A percentile compares a stretch with the other conserved stretches of the same genome.
Evolutionary conservation across 225 moss, liverwort and hornwort species (phyloP).

Genomic region (Ulota crispa): DNA sequence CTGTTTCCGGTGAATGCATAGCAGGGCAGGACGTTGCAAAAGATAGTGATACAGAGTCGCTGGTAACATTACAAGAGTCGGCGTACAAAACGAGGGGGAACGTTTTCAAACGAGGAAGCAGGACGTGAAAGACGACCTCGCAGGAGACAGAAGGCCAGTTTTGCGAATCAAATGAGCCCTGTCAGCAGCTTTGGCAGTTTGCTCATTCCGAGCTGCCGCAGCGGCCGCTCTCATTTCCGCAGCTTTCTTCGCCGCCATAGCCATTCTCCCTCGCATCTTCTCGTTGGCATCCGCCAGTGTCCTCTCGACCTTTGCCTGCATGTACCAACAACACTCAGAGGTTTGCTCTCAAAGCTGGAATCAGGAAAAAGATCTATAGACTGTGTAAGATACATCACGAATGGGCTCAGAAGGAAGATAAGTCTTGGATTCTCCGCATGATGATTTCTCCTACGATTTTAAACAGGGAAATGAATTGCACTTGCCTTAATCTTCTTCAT

Average conservation of each 20-base stretch:
- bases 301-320: constrained; percentile 47
- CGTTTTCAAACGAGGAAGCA: constrained; percentile 30
- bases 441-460: background rate
- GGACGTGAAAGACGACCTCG: constrained; percentile 32
- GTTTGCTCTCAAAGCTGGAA: background rate
- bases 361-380: no score
- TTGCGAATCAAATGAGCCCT: constrained; percentile 39
- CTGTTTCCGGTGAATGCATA: background rate
- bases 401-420: no score
- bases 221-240: constrained; percentile 47
- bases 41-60: background rate
- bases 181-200: constrained; percentile 39
- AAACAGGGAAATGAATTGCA: background rate
- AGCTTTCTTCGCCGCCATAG: constrained; percentile 34
- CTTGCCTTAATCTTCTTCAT: constrained; percentile 49
- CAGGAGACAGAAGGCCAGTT: constrained; percentile 36
- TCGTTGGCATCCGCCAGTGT: constrained; percentile 39
- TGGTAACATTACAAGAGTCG: background rate
- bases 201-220: constrained; percentile 22
- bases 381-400: no score
- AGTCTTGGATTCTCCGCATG: no score
- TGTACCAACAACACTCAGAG: background rate
- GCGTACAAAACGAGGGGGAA: background rate
- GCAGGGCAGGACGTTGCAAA: background rate
- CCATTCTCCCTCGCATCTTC: constrained; percentile 40